Conservation (phyloP, 2,329 filamentous ascomycete species). For the Monilinia aucupariae region DNA sequence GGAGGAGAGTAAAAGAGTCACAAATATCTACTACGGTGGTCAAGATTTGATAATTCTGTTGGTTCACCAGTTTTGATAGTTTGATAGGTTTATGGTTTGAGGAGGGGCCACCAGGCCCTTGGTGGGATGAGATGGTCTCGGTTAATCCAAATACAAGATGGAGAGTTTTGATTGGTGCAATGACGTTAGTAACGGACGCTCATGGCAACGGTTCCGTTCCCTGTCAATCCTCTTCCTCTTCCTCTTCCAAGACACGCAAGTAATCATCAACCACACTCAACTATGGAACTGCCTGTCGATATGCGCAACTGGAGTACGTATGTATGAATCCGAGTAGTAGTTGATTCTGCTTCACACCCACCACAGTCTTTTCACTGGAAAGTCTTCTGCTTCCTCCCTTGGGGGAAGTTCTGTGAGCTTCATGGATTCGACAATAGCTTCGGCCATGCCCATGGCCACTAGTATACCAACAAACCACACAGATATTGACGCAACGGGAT, state of each 20-base stretch:
- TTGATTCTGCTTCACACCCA: not conserved
- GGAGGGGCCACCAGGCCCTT: conserved; percentile 13
- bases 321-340: not conserved
- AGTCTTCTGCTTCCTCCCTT: conserved; percentile 22
- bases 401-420: conserved; percentile 23
- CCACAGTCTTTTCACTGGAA: no score
- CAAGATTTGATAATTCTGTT: not conserved
- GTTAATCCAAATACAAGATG: conserved; percentile 12
- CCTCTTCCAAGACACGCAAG: not conserved
- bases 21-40: conserved; percentile 3
- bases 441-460: conserved; percentile 23
- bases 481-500: conserved; percentile 39
- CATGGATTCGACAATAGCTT: conserved; percentile 26
- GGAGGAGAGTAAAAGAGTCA: conserved; percentile 12
- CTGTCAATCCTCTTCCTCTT: not conserved
- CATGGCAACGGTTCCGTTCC: not conserved
- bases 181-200: conserved; percentile 3
- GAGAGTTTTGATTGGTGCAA: conserved; percentile 8
- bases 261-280: not conserved
- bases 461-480: conserved; percentile 27
- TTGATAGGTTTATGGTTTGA: not conserved
- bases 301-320: not conserved
- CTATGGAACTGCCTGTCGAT: not conserved
- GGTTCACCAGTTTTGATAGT: no score
- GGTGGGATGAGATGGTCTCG: conserved; percentile 15